phyloP scores from a whole-genome alignment of 805 yeast genomes.

The Debaryomyces maramus region DNA sequence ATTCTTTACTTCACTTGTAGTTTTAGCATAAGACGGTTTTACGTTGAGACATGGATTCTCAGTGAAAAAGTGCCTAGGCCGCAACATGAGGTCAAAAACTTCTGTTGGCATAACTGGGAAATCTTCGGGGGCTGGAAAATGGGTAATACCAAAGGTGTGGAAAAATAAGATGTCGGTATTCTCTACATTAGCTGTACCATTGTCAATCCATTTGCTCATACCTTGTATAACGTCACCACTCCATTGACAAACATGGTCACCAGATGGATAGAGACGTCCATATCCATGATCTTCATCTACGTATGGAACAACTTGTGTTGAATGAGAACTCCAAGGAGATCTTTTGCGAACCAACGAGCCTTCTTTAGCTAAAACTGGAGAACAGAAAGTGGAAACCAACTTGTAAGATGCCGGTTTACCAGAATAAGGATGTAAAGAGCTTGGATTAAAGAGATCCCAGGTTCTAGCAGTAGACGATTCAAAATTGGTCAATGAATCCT shows the following conservation, averaged over 20 bases:
- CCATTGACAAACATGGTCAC: conserved; percentile 75
- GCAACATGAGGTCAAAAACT: conserved; percentile 68
- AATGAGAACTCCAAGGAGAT: conserved; percentile 76
- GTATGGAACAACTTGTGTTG: conserved; percentile 70
- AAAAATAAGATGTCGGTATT: conserved; percentile 72
- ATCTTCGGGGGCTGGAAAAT: conserved; percentile 87
- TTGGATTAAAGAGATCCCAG: conserved; percentile 79
- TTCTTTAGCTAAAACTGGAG: conserved; percentile 70
- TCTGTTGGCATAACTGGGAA: conserved; percentile 90
- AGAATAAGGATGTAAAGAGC: conserved; percentile 62
- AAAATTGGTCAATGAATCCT: conserved; percentile 62
- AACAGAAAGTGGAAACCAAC: conserved; percentile 72
- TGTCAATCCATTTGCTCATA: conserved; percentile 68
- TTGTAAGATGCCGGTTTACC: conserved; percentile 77
- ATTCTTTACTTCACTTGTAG: conserved; percentile 41
- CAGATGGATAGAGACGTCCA: conserved; percentile 77
- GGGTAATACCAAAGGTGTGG: conserved; percentile 84
- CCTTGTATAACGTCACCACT: conserved; percentile 67
- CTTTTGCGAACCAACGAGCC: conserved; percentile 76
- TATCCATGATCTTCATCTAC: conserved; percentile 50
- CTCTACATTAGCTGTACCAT: conserved; percentile 56
- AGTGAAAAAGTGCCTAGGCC: conserved; percentile 77
- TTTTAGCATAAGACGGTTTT: conserved; percentile 55
- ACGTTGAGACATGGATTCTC: conserved; percentile 79
- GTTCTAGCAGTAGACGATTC: conserved; percentile 66